These are phyloP conservation scores for Morella rubra DNA, from an alignment of 306 rosid species.

Conservation along the genomic window DNA sequence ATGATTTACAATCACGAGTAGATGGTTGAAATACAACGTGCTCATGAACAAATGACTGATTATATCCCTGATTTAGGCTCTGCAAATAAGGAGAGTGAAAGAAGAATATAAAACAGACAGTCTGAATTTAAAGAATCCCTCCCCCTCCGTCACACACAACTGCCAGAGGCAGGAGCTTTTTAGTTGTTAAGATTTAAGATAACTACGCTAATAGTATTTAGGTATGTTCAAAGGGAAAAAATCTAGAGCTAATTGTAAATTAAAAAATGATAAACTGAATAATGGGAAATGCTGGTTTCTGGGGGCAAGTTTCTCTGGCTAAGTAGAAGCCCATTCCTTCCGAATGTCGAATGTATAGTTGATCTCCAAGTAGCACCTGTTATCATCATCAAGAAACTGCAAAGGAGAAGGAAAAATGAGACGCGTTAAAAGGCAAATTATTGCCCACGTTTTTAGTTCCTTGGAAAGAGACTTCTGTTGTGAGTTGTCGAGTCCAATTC, in stretches of 20 bases:
- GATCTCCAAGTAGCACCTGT: conserved; percentile 90
- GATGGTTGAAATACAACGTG: not conserved
- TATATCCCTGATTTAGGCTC: not conserved
- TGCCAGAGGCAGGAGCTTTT: conserved; percentile 1
- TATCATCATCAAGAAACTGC: conserved; percentile 89
- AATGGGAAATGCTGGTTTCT: conserved; percentile 11
- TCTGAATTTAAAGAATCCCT: conserved; percentile 24
- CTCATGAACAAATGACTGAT: not conserved
- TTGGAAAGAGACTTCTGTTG: not conserved
- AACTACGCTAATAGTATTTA: conserved; percentile 19
- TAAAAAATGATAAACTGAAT: conserved; percentile 25
- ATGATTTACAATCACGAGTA: not conserved
- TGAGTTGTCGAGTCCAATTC: not conserved
- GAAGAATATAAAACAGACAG: conserved; percentile 11
- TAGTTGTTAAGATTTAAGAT: conserved; percentile 28
- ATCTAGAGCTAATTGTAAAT: conserved; percentile 18
- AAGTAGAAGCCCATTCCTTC: conserved; percentile 67
- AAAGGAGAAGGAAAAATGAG: not conserved
- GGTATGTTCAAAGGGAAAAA: conserved; percentile 7
- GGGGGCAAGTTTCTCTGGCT: conserved; percentile 19
- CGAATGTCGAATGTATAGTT: conserved; percentile 77
- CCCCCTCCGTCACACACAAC: conserved; percentile 25
- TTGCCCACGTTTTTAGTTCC: no score
- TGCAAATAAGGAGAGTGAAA: not conserved
- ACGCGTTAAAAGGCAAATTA: not conserved